Base-by-base conservation (phyloP, 257 asterid genomes). In the Fraxinus cuspidata region DNA sequence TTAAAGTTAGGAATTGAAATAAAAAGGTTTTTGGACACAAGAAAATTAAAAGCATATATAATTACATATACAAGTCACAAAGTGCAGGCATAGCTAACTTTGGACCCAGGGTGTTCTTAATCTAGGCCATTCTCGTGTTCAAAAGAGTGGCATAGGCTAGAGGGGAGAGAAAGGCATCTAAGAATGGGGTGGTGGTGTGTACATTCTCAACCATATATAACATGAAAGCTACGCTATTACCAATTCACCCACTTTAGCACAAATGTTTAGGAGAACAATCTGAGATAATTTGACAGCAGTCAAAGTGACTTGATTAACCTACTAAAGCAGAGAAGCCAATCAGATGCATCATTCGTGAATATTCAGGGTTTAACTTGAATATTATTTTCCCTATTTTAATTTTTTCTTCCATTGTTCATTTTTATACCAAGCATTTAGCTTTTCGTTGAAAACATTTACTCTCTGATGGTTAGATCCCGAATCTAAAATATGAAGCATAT, bases 1-100 rank as follows among this genome's bases (percentile, higher is more conserved):
- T 23, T 70, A 25, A 44, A 63, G 63, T 77, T 18, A 73, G 71
- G 15, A 63, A 63, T 25, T 63, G 15, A 72, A 19, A 78, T 35
- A 25, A 77, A 63, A 72, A 77, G 60, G 76, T 37, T 37, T 68
- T 67, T 27, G 35, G 74, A 63, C 13, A 21, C n/a, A 25, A 25
- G 6, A 10, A 63, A 63, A 3, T 15, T 63, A 11, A 63, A 8
- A 69, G 68, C 74, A 49, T 68, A 70, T 34, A 21, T 0, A 60
- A 42, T 11, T 8, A 21, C 29, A 64, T 12, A 44, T 68, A 38
- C 51, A 66, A 56, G 15, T 42, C 51, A 42, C 49, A 42, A 11
- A 11, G 31, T 13, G 63, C 75, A 32, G 18, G 70, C 31, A 53
- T 27, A 11, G 7, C 19, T 56, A 18, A n/a, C 28, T 56, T n/a